phyloP scores from a whole-genome alignment of 2,329 filamentous ascomycete genomes.

The Byssochlamys sp. region DNA sequence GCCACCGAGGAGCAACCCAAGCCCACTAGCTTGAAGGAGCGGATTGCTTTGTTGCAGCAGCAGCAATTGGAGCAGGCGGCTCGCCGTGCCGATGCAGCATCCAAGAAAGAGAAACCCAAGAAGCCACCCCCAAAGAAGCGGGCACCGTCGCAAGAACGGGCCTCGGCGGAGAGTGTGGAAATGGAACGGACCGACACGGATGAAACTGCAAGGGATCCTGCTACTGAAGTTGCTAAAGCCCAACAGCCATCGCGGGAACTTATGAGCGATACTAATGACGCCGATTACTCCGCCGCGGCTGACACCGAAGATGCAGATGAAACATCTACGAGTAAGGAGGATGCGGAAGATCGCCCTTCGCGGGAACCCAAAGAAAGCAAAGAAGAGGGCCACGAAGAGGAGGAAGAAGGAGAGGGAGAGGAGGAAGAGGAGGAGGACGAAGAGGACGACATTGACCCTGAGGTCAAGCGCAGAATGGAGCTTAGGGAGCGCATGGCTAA shows the following conservation, averaged over 20 bases:
- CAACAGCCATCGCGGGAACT: slow-evolving; percentile 41
- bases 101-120: slow-evolving; percentile 83
- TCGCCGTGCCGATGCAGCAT: slow-evolving; percentile 64
- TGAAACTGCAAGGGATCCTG: slow-evolving; percentile 26
- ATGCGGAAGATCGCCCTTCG: slow-evolving; percentile 52
- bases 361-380: slow-evolving; percentile 35
- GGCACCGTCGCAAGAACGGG: slow-evolving; percentile 35
- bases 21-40: slow-evolving; percentile 84
- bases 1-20: slow-evolving; percentile 71
- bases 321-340: slow-evolving; percentile 61
- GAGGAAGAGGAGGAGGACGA: slow-evolving; percentile 61
- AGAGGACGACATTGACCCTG: slow-evolving; percentile 78
- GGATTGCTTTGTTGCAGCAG: slow-evolving; percentile 85
- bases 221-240: slow-evolving; percentile 23
- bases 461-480: slow-evolving; percentile 74
- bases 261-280: slow-evolving; percentile 55
- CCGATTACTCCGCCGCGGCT: slow-evolving; percentile 54
- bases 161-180: slow-evolving; percentile 16
- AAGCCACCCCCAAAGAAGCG: slow-evolving; percentile 60
- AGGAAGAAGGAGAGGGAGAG: slow-evolving; percentile 37
- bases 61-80: slow-evolving; percentile 85
- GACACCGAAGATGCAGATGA: slow-evolving; percentile 55
- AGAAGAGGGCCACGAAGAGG: slow-evolving; percentile 36
- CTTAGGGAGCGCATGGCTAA: slow-evolving; percentile 93
- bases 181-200: slow-evolving; percentile 22